A percentile compares a stretch with the other conserved stretches of the same genome.
Conservation (phyloP, 2,329 filamentous ascomycete species). For the Fusarium sp. region DNA sequence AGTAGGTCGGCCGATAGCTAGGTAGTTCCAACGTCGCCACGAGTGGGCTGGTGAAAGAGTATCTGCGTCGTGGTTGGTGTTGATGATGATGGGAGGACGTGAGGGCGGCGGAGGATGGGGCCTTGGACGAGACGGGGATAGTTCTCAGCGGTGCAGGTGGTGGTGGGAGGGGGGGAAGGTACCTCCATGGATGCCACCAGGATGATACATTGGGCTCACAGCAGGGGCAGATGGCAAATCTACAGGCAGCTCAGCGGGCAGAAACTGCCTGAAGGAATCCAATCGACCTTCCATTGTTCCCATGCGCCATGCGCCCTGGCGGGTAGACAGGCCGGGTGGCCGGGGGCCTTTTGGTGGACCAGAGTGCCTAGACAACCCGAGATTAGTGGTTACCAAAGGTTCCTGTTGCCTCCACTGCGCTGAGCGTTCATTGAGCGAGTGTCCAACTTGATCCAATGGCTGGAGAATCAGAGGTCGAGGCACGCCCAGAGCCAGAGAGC, state of each 20-base stretch:
- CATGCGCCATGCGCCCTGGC: conserved; percentile 4
- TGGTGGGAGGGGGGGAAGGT: conserved; percentile 6
- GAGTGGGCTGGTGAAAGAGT: conserved; percentile 21
- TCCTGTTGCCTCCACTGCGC: conserved; percentile 17
- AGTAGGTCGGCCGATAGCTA: neutral
- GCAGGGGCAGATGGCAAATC: neutral
- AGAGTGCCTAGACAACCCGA: conserved; percentile 19
- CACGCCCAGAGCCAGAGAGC: conserved; percentile 8
- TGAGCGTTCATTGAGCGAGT: conserved; percentile 6
- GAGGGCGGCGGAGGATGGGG: conserved; percentile 13
- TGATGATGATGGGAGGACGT: conserved; percentile 34
- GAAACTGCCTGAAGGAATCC: neutral
- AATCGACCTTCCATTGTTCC: neutral
- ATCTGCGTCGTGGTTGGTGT: conserved; percentile 21
- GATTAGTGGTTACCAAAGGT: conserved; percentile 31
- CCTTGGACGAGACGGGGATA: conserved; percentile 29
- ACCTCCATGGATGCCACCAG: neutral
- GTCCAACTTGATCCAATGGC: conserved; percentile 4
- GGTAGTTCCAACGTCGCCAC: conserved; percentile 14
- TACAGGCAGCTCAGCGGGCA: neutral
- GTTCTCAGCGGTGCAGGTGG: conserved; percentile 20
- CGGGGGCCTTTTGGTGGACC: conserved; percentile 30
- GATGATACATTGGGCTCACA: neutral
- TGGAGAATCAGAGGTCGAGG: conserved; percentile 10
- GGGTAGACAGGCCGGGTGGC: conserved; percentile 8